phyloP scores from a whole-genome alignment of 192 early-diverging fungal genomes.

The Spinellus fusiger region DNA sequence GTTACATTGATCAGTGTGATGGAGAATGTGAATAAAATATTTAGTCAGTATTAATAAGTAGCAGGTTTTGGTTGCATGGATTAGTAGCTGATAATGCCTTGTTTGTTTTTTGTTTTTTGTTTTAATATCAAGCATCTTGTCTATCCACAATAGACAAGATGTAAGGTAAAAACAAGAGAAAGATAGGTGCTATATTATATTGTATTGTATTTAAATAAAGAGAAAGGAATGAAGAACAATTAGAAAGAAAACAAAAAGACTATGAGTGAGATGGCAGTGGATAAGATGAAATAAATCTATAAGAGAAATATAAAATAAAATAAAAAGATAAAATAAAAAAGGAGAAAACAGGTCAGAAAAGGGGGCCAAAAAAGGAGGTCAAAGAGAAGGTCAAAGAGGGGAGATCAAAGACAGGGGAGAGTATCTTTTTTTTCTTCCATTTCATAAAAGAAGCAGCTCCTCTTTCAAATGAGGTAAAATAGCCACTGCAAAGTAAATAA shows the following conservation, averaged over 20 bases:
- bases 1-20: not conserved
- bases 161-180: not conserved
- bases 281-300: not conserved
- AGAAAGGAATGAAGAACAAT: not conserved
- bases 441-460: not conserved
- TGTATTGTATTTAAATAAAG: not conserved
- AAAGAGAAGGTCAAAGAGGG: too few relatives aligned
- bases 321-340: too few relatives aligned
- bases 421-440: too few relatives aligned
- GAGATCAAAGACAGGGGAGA: too few relatives aligned
- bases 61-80: not conserved
- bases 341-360: too few relatives aligned
- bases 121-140: too few relatives aligned
- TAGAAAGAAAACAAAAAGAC: not conserved
- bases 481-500: not conserved
- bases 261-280: too few relatives aligned
- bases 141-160: too few relatives aligned
- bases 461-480: not conserved
- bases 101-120: not conserved
- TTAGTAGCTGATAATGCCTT: not conserved
- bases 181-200: not conserved
- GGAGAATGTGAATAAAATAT: not conserved
- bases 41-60: not conserved
- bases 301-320: too few relatives aligned
- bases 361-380: too few relatives aligned